Evolutionary conservation across 1,284 basidiomycete species (phyloP), one percentile per base, ranked within the genome.

Genomic region (Fomes fomentarius): DNA sequence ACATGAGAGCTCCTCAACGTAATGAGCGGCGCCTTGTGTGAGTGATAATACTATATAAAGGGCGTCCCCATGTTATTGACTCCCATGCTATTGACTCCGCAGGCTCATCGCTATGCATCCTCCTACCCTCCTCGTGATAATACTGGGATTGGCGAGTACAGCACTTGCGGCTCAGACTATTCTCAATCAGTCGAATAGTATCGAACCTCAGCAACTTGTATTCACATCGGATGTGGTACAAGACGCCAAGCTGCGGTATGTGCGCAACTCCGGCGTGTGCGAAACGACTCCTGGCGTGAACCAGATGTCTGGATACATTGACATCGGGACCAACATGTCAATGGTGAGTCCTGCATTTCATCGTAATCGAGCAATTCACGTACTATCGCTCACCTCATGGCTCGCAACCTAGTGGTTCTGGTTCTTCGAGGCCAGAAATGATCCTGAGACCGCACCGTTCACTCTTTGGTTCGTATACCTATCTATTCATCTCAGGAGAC

Each of bases 281-380:
- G 88, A 91, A 69, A 87, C 81, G 11, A 87, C 85, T 0, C 79
- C 84, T 1, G 82, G 81, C 0, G 86, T 90, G 7, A 73, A 76
- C 42, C 85, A 87, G 65, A 79, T 84, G 56, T 87, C 87, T 0
- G 86, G 87, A 1, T 89, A 88, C 58, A 73, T 87, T 5, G 76
- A 85, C 49, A 73, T 87, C 46, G 83, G 81, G 1, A 69, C 65
- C 3, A 79, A 82, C 52, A 85, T 85, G 80, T 83, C 81, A 0
- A 83, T 83, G 76, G 82, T 84, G 50, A 41, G 74, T 62, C 12
- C 57, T 39, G 39, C n/a, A n/a, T n/a, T n/a, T n/a, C n/a, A n/a
- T n/a, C n/a, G n/a, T n/a, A n/a, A n/a, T n/a, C n/a, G n/a, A n/a
- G n/a, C n/a, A n/a, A n/a, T 39, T 22, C n/a, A 14, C 35, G 5